Conservation (phyloP, 179 eudicot genomes). For the Heliamphora pulchella region DNA sequence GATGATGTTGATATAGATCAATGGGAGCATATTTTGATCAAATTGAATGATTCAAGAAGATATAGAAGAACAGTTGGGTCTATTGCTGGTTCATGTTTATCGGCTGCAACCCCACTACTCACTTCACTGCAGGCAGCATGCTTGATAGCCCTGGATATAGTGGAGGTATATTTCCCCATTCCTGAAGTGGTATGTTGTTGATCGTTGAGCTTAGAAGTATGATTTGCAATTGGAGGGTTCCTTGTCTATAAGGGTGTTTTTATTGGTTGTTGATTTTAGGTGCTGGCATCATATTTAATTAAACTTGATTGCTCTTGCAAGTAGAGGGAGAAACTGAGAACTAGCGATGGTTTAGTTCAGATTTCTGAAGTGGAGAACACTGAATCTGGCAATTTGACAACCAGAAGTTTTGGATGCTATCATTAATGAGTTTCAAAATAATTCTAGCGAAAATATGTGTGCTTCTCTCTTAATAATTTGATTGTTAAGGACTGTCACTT, state of each 20-base stretch:
- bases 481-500: not conserved
- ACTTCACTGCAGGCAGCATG: slow-evolving; percentile 58
- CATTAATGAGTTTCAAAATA: not conserved
- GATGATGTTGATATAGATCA: slow-evolving; percentile 35
- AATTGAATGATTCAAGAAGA: slow-evolving; percentile 66
- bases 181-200: not conserved
- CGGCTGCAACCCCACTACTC: slow-evolving; percentile 69
- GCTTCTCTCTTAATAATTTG: no score
- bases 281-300: not conserved
- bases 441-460: not conserved
- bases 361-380: not conserved
- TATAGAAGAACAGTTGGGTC: slow-evolving; percentile 84
- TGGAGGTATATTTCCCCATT: slow-evolving; percentile 48
- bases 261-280: not conserved
- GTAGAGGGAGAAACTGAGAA: not conserved
- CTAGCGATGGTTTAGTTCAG: not conserved
- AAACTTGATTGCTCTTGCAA: not conserved
- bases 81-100: slow-evolving; percentile 66
- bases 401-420: not conserved
- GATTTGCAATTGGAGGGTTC: not conserved
- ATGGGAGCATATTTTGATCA: slow-evolving; percentile 65
- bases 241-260: not conserved
- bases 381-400: not conserved
- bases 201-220: not conserved
- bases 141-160: slow-evolving; percentile 61